These are phyloP conservation scores for Colletotrichum sp. DNA, from an alignment of 2,329 filamentous ascomycete species.

Conservation along the genomic window DNA sequence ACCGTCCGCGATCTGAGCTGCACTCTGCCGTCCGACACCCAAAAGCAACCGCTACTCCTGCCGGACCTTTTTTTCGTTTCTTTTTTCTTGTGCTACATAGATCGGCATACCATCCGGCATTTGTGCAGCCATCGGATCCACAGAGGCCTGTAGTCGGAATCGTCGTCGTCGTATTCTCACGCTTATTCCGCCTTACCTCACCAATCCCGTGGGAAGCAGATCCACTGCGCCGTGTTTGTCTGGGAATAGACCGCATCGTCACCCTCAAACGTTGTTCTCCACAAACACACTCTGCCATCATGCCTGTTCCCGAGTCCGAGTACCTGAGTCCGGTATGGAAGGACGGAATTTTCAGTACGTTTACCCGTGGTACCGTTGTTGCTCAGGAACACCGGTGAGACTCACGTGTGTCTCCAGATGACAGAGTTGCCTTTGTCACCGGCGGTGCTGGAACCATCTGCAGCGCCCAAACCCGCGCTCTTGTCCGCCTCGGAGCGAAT, in stretches of 20 bases:
- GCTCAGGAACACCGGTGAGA: slow-evolving; percentile 8
- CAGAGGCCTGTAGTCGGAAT: background rate
- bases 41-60: background rate
- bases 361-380: background rate
- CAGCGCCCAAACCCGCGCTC: slow-evolving; percentile 88
- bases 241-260: background rate
- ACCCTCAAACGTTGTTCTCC: background rate
- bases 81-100: background rate
- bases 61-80: background rate
- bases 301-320: slow-evolving; percentile 73
- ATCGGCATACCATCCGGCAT: background rate
- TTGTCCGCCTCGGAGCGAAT: slow-evolving; percentile 90
- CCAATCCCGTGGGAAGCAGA: background rate
- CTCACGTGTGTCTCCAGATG: slow-evolving; percentile 53
- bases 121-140: background rate
- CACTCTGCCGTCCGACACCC: background rate
- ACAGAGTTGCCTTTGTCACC: slow-evolving; percentile 93
- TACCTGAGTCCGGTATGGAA: slow-evolving; percentile 86
- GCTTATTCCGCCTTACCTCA: background rate
- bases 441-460: slow-evolving; percentile 94
- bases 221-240: background rate
- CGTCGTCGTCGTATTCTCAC: background rate
- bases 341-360: slow-evolving; percentile 82
- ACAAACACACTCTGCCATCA: slow-evolving; percentile 33
- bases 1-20: background rate